Evolutionary conservation across 148 eudicot species (phyloP).

Genomic region (Chenopodium formosanum): DNA sequence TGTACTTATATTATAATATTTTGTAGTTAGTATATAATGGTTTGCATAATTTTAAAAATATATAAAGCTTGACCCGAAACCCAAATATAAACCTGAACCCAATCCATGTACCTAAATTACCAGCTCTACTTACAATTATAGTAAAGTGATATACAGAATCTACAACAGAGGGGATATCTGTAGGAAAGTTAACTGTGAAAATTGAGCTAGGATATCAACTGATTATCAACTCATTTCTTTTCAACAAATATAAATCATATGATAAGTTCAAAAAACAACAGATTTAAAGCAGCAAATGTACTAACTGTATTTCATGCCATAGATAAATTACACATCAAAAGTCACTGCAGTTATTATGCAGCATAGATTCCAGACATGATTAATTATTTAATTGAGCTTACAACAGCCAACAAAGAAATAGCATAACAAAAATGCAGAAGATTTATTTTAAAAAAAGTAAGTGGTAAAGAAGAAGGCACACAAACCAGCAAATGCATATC

Average conservation of each 20-base stretch:
- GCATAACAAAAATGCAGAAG: slow-evolving; percentile 8
- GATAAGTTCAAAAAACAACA: neutral
- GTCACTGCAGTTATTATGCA: neutral
- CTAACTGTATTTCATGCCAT: neutral
- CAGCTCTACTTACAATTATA: neutral
- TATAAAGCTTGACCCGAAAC: neutral
- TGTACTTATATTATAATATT: no score
- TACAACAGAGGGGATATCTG: neutral
- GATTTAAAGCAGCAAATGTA: no score
- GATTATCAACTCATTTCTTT: neutral
- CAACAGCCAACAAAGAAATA: neutral
- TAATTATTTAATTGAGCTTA: neutral
- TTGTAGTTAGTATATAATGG: neutral
- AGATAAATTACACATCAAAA: neutral
- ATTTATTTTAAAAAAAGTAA: neutral
- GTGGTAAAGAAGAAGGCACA: neutral
- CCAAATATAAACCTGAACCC: neutral
- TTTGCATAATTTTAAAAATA: neutral
- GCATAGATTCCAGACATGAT: neutral
- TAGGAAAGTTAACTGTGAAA: neutral
- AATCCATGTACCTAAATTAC: neutral
- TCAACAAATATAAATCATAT: neutral
- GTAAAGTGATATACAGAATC: neutral
- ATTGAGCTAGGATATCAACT: neutral
- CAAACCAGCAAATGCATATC: slow-evolving; percentile 24